phyloP scores from a whole-genome alignment of 2,329 filamentous ascomycete genomes.

The Colletotrichum sp. region DNA sequence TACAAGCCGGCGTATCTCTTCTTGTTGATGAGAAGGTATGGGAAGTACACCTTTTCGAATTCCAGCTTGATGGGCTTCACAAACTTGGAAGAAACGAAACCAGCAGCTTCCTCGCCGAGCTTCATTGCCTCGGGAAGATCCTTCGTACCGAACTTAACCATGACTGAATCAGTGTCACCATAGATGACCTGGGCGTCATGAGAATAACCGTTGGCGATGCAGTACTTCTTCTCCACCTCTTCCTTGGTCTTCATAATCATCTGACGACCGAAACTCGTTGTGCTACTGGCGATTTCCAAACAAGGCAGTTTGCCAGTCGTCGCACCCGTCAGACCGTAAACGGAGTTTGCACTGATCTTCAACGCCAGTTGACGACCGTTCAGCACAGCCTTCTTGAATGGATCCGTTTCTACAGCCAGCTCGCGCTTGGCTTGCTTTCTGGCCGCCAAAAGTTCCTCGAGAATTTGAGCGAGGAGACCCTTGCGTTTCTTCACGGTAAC shows the following conservation, averaged over 20 bases:
- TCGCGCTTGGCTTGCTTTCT: constrained; percentile 95
- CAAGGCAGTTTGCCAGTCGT: constrained; percentile 96
- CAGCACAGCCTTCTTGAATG: constrained; percentile 96
- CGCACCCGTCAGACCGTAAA: constrained; percentile 96
- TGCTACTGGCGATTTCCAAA: constrained; percentile 93
- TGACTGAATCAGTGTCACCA: constrained; percentile 98
- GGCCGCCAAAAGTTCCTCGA: constrained; percentile 89
- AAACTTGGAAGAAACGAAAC: constrained; percentile 90
- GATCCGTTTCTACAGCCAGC: constrained; percentile 84
- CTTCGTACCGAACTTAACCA: constrained; percentile 96
- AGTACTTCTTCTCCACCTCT: constrained; percentile 92
- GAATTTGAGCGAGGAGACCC: constrained; percentile 90
- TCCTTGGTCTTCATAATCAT: constrained; percentile 99
- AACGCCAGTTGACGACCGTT: constrained; percentile 96
- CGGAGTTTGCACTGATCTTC: constrained; percentile 97
- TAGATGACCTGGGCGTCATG: constrained; percentile 98
- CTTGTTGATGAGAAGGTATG: constrained; percentile 99
- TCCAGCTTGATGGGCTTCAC: constrained; percentile 97
- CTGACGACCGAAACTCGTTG: constrained; percentile 93
- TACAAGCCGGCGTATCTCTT: constrained; percentile 98
- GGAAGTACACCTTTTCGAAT: constrained; percentile 99
- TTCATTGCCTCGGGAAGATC: constrained; percentile 92
- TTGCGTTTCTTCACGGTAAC: constrained; percentile 89
- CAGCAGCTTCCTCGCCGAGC: constrained; percentile 89
- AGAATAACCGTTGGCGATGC: constrained; percentile 89